These are phyloP conservation scores for Thalia dealbata DNA, from an alignment of 176 grass and related monocot genomes.

Conservation along the genomic window DNA sequence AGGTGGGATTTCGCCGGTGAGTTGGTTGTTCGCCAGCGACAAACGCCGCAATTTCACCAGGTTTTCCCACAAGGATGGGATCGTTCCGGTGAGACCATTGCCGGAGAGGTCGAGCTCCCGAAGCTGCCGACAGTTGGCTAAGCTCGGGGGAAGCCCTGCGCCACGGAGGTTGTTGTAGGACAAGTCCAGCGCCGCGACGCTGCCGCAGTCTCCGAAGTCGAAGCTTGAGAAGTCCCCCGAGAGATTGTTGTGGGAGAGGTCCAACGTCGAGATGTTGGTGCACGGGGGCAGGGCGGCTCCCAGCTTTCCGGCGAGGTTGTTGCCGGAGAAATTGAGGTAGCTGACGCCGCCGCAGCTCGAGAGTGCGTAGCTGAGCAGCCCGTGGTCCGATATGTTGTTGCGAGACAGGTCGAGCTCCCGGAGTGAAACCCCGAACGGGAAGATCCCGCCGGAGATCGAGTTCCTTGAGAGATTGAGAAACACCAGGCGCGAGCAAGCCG, in stretches of 20 bases:
- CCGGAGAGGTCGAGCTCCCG: constrained; percentile 52
- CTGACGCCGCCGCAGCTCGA: constrained; percentile 46
- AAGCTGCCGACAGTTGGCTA: constrained; percentile 43
- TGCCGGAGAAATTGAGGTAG: constrained; percentile 86
- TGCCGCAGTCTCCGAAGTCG: constrained; percentile 50
- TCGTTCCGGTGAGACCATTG: constrained; percentile 45
- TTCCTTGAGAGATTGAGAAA: constrained; percentile 69
- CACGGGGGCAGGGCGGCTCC: constrained; percentile 33
- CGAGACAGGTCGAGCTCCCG: constrained; percentile 61
- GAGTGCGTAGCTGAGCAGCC: constrained; percentile 61
- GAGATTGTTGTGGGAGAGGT: constrained; percentile 79
- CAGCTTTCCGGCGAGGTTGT: constrained; percentile 44
- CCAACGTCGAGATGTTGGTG: constrained; percentile 37
- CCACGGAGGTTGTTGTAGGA: constrained; percentile 55
- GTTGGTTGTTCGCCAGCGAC: constrained; percentile 46
- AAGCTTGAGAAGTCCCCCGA: constrained; percentile 57
- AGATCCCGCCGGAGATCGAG: constrained; percentile 35
- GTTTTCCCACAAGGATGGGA: constrained; percentile 36
- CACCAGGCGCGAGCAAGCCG: constrained; percentile 34
- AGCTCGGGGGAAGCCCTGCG: constrained; percentile 26
- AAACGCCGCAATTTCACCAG: constrained; percentile 39
- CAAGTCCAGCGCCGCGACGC: constrained; percentile 47
- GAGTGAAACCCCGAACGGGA: constrained; percentile 48
- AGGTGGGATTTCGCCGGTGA: constrained; percentile 38
- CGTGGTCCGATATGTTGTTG: constrained; percentile 42